Base-by-base conservation (phyloP, 148 eudicot species). In the Amaranthus hypochondriacus region DNA sequence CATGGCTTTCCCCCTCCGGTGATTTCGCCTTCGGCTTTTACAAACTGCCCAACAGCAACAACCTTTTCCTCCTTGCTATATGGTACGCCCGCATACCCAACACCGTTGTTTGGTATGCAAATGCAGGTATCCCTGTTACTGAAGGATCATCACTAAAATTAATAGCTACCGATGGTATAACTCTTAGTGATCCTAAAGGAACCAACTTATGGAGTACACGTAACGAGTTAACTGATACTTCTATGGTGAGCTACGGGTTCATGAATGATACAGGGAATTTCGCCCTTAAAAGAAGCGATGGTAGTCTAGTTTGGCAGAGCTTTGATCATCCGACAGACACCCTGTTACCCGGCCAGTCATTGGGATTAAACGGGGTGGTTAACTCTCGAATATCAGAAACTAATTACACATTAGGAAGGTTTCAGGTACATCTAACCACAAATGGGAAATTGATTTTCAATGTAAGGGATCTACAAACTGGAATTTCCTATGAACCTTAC, bases 1-100 rank as follows among this genome's bases (percentile, higher is more conserved):
- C 83, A 51, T 87, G 84, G 90, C 80, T 71, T 44, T 87, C 90
- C 2, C 83, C 90, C 48, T 79, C 83, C 0, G 82, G 81, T n/a
- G 85, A 86, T 63, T 86, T 86, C 66, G 80, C 83, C 46, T 84
- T 84, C 4, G 87, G 89, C 4, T 86, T 86, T 62, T 68, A 47
- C 5, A 54, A 42, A 51, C 44, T 77, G 9, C 10, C 64, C 54
- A 53, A 62, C 28, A 72, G 66, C 9, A 18, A 55, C 1, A 62
- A 80, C 59, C 68, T 49, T 47, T 86, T 77, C 74, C 69, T 84
- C 68, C 82, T 82, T 7, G 73, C 85, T 63, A 81, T 84, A 11
- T 84, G 84, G 87, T 86, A 80, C 62, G 49, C 80, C 62, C 80
- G 78, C 15, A 82, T 86, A 61, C 86, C 85, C 0, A 79, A 84